A percentile compares a stretch with the other conserved stretches of the same genome.
Evolutionary conservation across 768 basidiomycete species (phyloP).

Genomic region (Clitopilus hobsonii): DNA sequence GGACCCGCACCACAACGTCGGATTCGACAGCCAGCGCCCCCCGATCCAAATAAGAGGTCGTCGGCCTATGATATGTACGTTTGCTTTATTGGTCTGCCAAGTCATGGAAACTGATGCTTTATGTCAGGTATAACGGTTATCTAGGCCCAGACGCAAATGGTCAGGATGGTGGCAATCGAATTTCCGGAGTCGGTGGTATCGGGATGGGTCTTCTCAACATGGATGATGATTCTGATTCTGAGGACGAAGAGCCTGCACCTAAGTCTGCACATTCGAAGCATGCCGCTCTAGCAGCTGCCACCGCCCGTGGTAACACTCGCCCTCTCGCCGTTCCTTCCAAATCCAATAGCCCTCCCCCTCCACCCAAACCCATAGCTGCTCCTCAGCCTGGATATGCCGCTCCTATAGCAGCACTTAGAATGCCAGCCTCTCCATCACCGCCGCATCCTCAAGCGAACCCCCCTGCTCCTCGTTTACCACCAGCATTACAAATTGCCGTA

Average conservation of each 20-base stretch:
- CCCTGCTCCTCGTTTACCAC: conserved; percentile 4
- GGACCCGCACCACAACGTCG: conserved; percentile 36
- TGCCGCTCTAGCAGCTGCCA: conserved; percentile 32
- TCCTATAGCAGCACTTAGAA: conserved; percentile 60
- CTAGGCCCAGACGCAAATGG: conserved; percentile 24
- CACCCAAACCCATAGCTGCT: conserved; percentile 46
- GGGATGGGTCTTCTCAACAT: conserved; percentile 45
- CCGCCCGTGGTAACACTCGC: conserved; percentile 8
- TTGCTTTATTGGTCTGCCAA: neutral
- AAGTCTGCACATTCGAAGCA: conserved; percentile 27
- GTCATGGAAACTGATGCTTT: neutral
- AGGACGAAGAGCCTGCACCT: conserved; percentile 23
- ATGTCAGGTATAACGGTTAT: conserved; percentile 60
- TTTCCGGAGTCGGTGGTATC: conserved; percentile 50
- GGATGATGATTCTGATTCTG: conserved; percentile 40
- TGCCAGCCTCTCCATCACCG: conserved; percentile 41
- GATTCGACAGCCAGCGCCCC: conserved; percentile 38
- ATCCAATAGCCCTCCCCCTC: conserved; percentile 16
- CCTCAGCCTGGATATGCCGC: conserved; percentile 74
- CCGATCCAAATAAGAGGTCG: conserved; percentile 49
- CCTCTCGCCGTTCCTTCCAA: conserved; percentile 3
- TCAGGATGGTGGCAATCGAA: conserved; percentile 30
- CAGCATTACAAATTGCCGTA: conserved; percentile 6
- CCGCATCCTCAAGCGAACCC: conserved; percentile 24
- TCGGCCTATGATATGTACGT: conserved; percentile 71